Percentiles rank a stretch among this genome's conserved stretches.
phyloP scores from a whole-genome alignment of 208 protist genomes.

The Leptomonas pyrrhocoris region DNA sequence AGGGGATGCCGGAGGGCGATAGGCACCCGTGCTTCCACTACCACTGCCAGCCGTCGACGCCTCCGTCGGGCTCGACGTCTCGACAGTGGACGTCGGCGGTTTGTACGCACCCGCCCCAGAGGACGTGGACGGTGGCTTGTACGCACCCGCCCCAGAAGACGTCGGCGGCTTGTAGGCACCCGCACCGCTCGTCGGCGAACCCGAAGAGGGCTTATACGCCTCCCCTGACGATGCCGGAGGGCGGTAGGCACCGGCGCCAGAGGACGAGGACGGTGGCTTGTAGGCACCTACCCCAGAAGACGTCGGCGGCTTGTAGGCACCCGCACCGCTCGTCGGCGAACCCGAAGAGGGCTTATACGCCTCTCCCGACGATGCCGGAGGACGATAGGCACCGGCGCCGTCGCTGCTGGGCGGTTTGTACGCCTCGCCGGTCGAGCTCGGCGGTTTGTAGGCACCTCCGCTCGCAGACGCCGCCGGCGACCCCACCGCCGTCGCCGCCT shows the following conservation, averaged over 20 bases:
- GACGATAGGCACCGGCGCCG: constrained; percentile 11
- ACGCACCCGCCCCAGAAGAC: constrained; percentile 29
- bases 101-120: constrained; percentile 37
- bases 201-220: background rate
- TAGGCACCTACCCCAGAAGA: constrained; percentile 19
- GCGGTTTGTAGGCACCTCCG: constrained; percentile 16
- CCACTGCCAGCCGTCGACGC: constrained; percentile 29
- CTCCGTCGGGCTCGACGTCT: constrained; percentile 53
- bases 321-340: background rate
- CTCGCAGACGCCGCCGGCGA: constrained; percentile 7
- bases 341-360: background rate
- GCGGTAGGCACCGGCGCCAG: constrained; percentile 15
- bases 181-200: background rate
- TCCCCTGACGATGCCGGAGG: constrained; percentile 7
- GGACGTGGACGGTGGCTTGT: constrained; percentile 35
- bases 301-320: constrained; percentile 39
- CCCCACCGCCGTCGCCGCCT: background rate
- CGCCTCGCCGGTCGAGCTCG: constrained; percentile 17
- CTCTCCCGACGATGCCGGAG: background rate
- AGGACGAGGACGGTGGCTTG: constrained; percentile 27
- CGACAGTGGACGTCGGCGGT: constrained; percentile 23
- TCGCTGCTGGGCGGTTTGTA: constrained; percentile 54
- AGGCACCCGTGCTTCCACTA: constrained; percentile 14
- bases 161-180: constrained; percentile 34
- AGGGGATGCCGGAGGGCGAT: constrained; percentile 21